A percentile compares a stretch with the other conserved stretches of the same genome.
Conservation (phyloP, 257 asterid species). For the Paulownia fortunei region DNA sequence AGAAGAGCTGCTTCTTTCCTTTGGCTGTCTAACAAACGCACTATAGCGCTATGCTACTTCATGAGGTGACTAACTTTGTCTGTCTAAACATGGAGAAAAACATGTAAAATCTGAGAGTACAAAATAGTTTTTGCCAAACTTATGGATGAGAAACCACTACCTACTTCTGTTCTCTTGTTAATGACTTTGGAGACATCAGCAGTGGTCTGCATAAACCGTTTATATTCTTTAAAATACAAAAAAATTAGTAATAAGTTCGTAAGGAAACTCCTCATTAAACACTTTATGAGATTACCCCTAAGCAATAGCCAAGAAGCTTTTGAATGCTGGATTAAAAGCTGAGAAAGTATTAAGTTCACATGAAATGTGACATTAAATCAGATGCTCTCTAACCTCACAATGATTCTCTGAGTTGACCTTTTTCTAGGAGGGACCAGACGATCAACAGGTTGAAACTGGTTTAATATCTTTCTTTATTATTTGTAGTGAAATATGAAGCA, state of each 20-base stretch:
- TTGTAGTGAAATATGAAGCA: background rate
- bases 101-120: background rate
- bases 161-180: conserved; percentile 6
- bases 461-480: background rate
- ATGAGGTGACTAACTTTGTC: background rate
- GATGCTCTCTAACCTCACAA: background rate
- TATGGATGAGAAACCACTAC: background rate
- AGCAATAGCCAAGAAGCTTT: background rate
- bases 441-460: conserved; percentile 4
- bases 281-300: background rate
- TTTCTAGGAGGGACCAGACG: background rate
- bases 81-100: background rate
- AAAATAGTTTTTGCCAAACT: background rate
- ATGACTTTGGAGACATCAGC: background rate
- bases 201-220: background rate
- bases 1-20: background rate
- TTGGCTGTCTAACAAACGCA: background rate
- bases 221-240: background rate
- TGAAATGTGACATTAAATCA: background rate
- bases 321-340: background rate
- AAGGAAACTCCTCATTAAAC: background rate
- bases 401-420: background rate
- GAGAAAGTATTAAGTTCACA: background rate
- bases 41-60: background rate
- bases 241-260: background rate